Evolutionary conservation across 805 yeast genomes (phyloP), one percentile per base, ranked within the genome.

Genomic region (Candida broadrunensis): DNA sequence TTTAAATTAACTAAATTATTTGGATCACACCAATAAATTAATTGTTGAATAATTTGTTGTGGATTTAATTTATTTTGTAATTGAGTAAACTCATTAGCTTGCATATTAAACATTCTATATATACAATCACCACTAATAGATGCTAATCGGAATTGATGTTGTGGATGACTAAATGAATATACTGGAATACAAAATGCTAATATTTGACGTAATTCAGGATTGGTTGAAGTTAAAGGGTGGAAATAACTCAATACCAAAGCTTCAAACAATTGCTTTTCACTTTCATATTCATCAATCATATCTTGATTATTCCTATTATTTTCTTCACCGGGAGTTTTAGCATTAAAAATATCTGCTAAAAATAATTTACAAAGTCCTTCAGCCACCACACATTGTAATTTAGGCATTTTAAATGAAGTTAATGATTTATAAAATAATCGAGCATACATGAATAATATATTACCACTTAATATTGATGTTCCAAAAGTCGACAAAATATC

Each of bases 121-220:
- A 86, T 61, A 2, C 86, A 78, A 60, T 85, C 91, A 3, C 82
- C 78, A 23, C 84, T 81, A 20, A 85, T 73, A 24, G 77, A 63
- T 5, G 81, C 73, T 53, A 89, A 63, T 44, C 81, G 70, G 36
- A 72, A 74, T 58, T 88, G 97, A 56, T 89, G 95, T 14, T 65
- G 65, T 0, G 71, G 67, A 51, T 83, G 89, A 25, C 95, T 85
- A 54, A 80, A 85, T 29, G 93, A 81, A 58, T 86, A 88, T 0
- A 86, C 95, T 0, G 97, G 97, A 14, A 90, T 71, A 57, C 96
- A 89, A 54, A 87, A 90, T 8, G 93, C 79, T 44, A 90, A 75
- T 0, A 86, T 85, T 59, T 90, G 97, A 36, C 81, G 71, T 45
- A 90, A 67, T 13, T 81, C 77, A 42, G 78, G 83, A 50, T 88